Percentiles rank a stretch among this genome's conserved stretches.
These are phyloP conservation scores for Closterium sp. DNA, from an alignment of 139 green algal genomes.

Conservation along the genomic window DNA sequence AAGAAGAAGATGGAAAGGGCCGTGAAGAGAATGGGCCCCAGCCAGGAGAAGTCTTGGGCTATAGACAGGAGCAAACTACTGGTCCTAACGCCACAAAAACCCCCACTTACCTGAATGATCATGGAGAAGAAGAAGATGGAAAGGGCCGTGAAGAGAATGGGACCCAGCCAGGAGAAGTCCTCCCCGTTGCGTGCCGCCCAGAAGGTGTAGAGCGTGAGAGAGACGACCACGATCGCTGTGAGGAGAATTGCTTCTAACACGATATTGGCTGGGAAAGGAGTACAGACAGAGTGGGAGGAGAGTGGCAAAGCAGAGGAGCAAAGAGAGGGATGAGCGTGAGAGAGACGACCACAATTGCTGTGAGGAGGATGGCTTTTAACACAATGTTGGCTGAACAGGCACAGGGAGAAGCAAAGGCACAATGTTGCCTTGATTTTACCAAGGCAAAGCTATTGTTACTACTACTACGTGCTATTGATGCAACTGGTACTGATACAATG, in stretches of 20 bases:
- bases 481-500: too few relatives aligned
- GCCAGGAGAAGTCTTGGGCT: background rate
- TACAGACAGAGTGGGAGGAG: background rate
- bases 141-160: conserved; percentile 63
- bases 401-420: too few relatives aligned
- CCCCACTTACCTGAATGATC: background rate
- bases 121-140: background rate
- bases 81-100: background rate
- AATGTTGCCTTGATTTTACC: too few relatives aligned
- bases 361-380: conserved; percentile 50
- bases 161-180: conserved; percentile 66
- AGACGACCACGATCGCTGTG: conserved; percentile 57
- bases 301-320: background rate
- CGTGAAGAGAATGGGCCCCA: background rate
- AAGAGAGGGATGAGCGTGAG: conserved; percentile 60
- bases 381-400: too few relatives aligned
- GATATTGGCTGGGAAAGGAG: conserved; percentile 55
- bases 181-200: conserved; percentile 60
- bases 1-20: background rate
- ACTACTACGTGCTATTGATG: too few relatives aligned
- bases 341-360: conserved; percentile 50
- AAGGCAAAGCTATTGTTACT: too few relatives aligned
- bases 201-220: conserved; percentile 70
- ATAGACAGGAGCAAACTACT: too few relatives aligned
- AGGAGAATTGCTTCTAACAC: conserved; percentile 65